Evolutionary conservation across 2,329 filamentous ascomycete genomes (phyloP).

Genomic region (Penicillium sp.): DNA sequence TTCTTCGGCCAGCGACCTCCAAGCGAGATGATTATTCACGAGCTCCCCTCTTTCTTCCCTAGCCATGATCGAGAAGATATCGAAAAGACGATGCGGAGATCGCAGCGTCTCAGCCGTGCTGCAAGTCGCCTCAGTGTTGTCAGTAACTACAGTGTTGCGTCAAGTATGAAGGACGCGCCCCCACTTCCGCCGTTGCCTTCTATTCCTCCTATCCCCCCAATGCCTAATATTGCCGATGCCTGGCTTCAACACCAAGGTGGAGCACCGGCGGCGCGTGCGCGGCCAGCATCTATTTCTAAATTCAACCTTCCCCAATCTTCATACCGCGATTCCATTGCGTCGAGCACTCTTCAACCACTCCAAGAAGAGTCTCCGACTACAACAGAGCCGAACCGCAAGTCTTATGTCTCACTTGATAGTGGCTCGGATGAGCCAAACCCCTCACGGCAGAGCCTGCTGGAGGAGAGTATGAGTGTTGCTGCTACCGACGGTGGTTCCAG

Average conservation of each 20-base stretch:
- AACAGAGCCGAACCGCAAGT: constrained; percentile 81
- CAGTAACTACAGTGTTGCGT: constrained; percentile 89
- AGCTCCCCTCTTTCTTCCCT: constrained; percentile 95
- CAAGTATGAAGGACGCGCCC: constrained; percentile 87
- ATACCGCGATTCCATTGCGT: constrained; percentile 85
- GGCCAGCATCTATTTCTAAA: constrained; percentile 62
- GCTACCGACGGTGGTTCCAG: constrained; percentile 68
- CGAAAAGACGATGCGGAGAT: constrained; percentile 89
- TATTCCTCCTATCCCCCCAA: constrained; percentile 57
- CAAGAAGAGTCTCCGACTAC: constrained; percentile 79
- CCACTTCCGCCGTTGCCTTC: constrained; percentile 24
- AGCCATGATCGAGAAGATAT: constrained; percentile 93
- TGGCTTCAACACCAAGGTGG: constrained; percentile 67
- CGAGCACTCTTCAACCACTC: constrained; percentile 82
- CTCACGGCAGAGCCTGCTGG: constrained; percentile 77
- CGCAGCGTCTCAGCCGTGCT: constrained; percentile 85
- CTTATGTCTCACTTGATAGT: constrained; percentile 75
- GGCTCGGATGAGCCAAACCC: constrained; percentile 74
- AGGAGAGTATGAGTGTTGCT: constrained; percentile 72
- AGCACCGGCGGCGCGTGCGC: constrained; percentile 51
- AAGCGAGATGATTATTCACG: constrained; percentile 95
- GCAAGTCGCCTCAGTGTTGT: constrained; percentile 91
- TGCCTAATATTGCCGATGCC: constrained; percentile 91
- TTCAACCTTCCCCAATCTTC: constrained; percentile 60
- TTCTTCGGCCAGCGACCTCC: constrained; percentile 93